phyloP scores from a whole-genome alignment of 2,329 filamentous ascomycete genomes.

The Aureobasidium sp. region DNA sequence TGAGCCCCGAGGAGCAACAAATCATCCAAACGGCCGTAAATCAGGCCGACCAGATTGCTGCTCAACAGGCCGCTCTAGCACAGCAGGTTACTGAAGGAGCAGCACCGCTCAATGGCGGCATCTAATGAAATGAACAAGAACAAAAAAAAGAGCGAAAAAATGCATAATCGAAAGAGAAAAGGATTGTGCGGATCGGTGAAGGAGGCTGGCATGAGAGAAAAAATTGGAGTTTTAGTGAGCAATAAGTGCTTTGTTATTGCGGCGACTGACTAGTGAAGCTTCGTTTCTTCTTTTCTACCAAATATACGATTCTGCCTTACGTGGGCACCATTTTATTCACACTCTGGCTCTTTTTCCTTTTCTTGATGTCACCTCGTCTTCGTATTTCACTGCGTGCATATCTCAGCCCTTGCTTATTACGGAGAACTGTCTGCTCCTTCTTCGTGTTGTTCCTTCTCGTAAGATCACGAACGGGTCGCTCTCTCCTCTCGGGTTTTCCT shows the following conservation, averaged over 20 bases:
- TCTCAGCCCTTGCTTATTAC: too few species aligned
- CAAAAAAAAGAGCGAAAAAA: not conserved
- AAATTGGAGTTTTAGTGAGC: constrained; percentile 3
- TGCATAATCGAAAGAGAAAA: not conserved
- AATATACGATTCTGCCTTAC: not conserved
- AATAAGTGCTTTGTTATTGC: not conserved
- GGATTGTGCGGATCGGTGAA: not conserved
- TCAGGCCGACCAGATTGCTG: constrained; percentile 52
- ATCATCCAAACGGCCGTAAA: constrained; percentile 71
- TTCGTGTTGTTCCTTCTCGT: not conserved
- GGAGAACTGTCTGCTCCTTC: not conserved
- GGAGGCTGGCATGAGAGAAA: not conserved
- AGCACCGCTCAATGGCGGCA: constrained; percentile 39
- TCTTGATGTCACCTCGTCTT: not conserved
- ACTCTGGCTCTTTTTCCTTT: not conserved
- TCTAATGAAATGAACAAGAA: constrained; percentile 3
- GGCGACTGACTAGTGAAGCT: not conserved
- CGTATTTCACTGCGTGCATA: not conserved
- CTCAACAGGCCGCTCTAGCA: constrained; percentile 20
- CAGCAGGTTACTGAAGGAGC: constrained; percentile 8
- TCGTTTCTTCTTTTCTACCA: not conserved
- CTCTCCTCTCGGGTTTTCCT: not conserved
- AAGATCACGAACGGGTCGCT: not conserved
- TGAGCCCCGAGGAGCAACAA: constrained; percentile 71
- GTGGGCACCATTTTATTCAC: not conserved